Base-by-base conservation (phyloP, 2,329 filamentous ascomycete species). In the Microcera coccophila region DNA sequence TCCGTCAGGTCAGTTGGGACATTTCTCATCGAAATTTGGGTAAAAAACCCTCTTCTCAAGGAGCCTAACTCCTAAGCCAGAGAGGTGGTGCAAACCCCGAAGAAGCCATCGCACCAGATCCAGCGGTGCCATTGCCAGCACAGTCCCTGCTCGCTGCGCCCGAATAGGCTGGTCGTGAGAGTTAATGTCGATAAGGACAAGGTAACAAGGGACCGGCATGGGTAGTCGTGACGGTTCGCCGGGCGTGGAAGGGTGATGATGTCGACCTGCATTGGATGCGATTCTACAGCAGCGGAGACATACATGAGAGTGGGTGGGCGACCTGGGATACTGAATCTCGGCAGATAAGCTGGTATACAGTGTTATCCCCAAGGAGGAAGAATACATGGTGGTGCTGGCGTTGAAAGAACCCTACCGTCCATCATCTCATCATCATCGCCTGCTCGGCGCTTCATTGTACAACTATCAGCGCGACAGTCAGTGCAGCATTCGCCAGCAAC, bases 371-470 rank as follows among this genome's bases (percentile, higher is more conserved):
- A n/a, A n/a, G n/a, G n/a, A n/a, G n/a, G n/a, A n/a, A n/a, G n/a
- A n/a, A n/a, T n/a, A n/a, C n/a, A n/a, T n/a, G n/a, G n/a, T n/a
- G n/a, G n/a, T n/a, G n/a, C n/a, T n/a, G n/a, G n/a, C n/a, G n/a
- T n/a, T n/a, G n/a, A n/a, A n/a, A n/a, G n/a, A n/a, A n/a, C n/a
- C n/a, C n/a, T n/a, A n/a, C n/a, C n/a, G n/a, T n/a, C n/a, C n/a
- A n/a, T n/a, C n/a, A n/a, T n/a, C n/a, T n/a, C n/a, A n/a, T n/a
- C n/a, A n/a, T n/a, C n/a, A n/a, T n/a, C n/a, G n/a, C n/a, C n/a
- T n/a, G 48, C 38, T 44, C 36, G 43, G 43, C 41, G 44, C 41
- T 38, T 46, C 34, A 36, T 51, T 44, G 42, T 54, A 42, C 46
- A 44, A 40, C 48, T n/a, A n/a, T n/a, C n/a, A n/a, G n/a, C n/a